These are phyloP conservation scores for Pistacia integerrima DNA, from an alignment of 345 rosid genomes.

Conservation along the genomic window DNA sequence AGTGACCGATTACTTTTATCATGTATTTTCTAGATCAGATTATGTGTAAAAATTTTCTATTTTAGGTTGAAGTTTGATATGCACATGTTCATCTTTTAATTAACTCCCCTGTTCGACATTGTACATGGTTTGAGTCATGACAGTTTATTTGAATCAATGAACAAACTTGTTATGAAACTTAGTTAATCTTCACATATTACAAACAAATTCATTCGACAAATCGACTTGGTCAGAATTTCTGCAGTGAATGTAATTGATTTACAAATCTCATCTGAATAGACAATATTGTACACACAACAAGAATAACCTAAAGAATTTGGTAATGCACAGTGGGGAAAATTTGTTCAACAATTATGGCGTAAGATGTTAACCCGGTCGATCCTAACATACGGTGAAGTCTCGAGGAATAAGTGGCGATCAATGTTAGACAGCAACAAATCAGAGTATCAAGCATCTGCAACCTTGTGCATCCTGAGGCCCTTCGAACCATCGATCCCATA, in stretches of 20 bases:
- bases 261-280: constrained; percentile 21
- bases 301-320: constrained; percentile 12
- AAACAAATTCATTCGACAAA: too few relatives aligned
- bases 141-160: not conserved
- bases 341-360: constrained; percentile 19
- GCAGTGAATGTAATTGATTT: constrained; percentile 12
- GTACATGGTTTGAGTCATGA: not conserved
- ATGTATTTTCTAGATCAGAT: constrained; percentile 7
- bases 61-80: not conserved
- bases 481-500: constrained; percentile 85
- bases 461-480: constrained; percentile 62
- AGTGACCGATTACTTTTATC: constrained; percentile 1
- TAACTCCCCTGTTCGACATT: not conserved
- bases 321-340: constrained; percentile 20
- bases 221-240: constrained; percentile 3
- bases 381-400: constrained; percentile 17
- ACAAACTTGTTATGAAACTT: too few relatives aligned
- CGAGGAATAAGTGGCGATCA: constrained; percentile 20
- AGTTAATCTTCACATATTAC: not conserved
- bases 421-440: constrained; percentile 31
- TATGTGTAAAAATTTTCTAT: not conserved
- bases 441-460: constrained; percentile 68
- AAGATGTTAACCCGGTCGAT: constrained; percentile 19
- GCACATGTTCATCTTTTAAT: not conserved
- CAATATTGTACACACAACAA: constrained; percentile 13